Evolutionary conservation across 2,329 filamentous ascomycete species (phyloP).

Genomic region (Metarhizium anisopliae): DNA sequence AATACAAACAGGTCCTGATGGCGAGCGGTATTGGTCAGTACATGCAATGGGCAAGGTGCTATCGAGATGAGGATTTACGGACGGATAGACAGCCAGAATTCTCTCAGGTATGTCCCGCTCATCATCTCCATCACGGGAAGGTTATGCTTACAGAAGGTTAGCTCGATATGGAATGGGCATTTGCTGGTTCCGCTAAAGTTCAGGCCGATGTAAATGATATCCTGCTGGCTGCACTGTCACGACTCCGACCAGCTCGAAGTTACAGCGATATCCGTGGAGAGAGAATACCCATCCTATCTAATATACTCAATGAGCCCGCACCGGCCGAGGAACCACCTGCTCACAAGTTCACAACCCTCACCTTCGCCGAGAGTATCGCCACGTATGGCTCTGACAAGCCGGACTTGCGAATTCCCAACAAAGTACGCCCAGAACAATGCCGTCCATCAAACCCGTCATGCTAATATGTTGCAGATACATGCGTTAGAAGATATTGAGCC

Average conservation of each 20-base stretch:
- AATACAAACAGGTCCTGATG: slow-evolving; percentile 98
- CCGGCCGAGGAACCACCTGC: slow-evolving; percentile 13
- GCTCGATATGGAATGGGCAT: slow-evolving; percentile 92
- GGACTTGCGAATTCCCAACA: slow-evolving; percentile 66
- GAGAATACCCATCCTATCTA: slow-evolving; percentile 21
- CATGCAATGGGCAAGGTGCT: slow-evolving; percentile 89
- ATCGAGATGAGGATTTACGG: slow-evolving; percentile 86
- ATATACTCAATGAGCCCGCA: slow-evolving; percentile 12
- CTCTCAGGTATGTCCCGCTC: slow-evolving; percentile 56
- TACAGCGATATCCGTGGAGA: slow-evolving; percentile 53
- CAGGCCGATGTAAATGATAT: slow-evolving; percentile 27
- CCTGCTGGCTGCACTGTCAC: slow-evolving; percentile 18
- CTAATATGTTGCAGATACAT: slow-evolving; percentile 43
- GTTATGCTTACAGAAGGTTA: slow-evolving; percentile 22
- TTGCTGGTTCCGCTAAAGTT: slow-evolving; percentile 46
- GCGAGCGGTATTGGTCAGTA: slow-evolving; percentile 75
- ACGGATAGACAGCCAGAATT: slow-evolving; percentile 95
- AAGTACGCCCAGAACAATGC: slow-evolving; percentile 32
- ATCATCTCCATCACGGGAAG: background rate
- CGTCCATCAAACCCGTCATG: background rate
- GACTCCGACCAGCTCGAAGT: slow-evolving; percentile 27
- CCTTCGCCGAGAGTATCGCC: slow-evolving; percentile 51
- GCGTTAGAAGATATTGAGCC: slow-evolving; percentile 48
- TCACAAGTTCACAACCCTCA: slow-evolving; percentile 25
- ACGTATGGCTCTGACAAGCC: slow-evolving; percentile 87